Evolutionary conservation across 345 rosid species (phyloP).

Genomic region (Garcia nutans): DNA sequence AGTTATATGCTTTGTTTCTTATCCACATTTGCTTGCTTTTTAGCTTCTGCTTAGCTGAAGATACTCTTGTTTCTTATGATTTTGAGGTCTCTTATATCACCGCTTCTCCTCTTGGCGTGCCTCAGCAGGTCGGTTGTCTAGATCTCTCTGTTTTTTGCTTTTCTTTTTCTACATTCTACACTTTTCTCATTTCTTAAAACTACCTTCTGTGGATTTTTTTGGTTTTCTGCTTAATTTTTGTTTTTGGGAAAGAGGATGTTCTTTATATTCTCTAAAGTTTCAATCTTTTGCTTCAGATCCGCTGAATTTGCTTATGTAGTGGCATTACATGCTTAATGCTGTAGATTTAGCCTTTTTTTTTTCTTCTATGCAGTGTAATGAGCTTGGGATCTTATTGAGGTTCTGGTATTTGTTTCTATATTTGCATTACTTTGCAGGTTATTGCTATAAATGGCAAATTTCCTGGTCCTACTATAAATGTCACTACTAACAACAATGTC

Average conservation of each 20-base stretch:
- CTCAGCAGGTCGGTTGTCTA: conserved; percentile 67
- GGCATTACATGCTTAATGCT: conserved; percentile 6
- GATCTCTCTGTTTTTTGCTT: conserved; percentile 32
- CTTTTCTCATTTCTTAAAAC: not conserved
- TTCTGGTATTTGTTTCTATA: conserved; percentile 14
- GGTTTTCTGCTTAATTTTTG: conserved; percentile 21
- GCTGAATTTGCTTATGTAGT: conserved; percentile 20
- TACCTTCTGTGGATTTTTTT: conserved; percentile 21
- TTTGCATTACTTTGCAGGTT: conserved; percentile 56
- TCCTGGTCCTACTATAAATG: conserved; percentile 89
- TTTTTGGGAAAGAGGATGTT: conserved; percentile 17
- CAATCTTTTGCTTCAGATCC: conserved; percentile 52
- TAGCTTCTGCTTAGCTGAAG: conserved; percentile 60
- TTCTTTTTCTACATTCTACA: conserved; percentile 3
- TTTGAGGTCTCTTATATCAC: conserved; percentile 91
- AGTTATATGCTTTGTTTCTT: conserved; percentile 44
- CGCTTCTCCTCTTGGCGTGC: conserved; percentile 95
- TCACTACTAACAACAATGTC: conserved; percentile 84
- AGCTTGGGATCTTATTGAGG: not conserved
- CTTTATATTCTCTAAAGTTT: conserved; percentile 34
- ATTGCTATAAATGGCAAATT: conserved; percentile 90
- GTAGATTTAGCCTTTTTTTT: conserved; percentile 1
- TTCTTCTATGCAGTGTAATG: conserved; percentile 1
- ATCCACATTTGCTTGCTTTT: conserved; percentile 50
- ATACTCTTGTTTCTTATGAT: conserved; percentile 60